Percentiles rank a stretch among this genome's conserved stretches.
Evolutionary conservation across 192 early-diverging fungal genomes (phyloP).

Genomic region (Phlyctochytrium planicorne): DNA sequence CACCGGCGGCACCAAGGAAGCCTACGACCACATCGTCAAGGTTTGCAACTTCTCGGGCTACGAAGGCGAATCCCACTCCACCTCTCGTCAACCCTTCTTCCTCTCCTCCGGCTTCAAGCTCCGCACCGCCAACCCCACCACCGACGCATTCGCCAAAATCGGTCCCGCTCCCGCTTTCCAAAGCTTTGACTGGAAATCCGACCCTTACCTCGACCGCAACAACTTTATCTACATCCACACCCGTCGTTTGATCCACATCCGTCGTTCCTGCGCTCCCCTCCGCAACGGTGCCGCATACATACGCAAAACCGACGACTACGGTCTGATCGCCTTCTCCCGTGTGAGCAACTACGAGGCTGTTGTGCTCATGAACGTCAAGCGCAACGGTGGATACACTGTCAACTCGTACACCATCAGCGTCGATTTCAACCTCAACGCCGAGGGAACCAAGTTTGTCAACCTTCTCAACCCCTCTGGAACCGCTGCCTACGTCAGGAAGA

Average conservation of each 20-base stretch:
- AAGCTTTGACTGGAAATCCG: not conserved
- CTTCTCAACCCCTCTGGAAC: not conserved
- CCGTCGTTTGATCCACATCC: constrained; percentile 1
- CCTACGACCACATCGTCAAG: constrained; percentile 4
- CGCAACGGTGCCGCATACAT: constrained; percentile 1
- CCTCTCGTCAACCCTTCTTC: not conserved
- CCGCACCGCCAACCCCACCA: constrained; percentile 5
- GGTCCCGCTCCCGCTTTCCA: not conserved
- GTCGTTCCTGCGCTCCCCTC: not conserved
- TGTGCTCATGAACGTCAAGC: constrained; percentile 2
- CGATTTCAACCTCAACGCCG: not conserved
- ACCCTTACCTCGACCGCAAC: not conserved
- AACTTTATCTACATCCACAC: not conserved
- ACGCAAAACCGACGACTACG: not conserved
- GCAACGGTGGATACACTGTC: not conserved
- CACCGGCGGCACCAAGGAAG: not conserved
- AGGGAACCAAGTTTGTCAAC: not conserved
- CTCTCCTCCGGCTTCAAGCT: not conserved
- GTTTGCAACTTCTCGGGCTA: not conserved
- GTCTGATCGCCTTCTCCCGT: not conserved
- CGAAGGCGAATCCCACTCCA: not conserved
- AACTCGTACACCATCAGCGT: not conserved
- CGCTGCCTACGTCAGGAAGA: not conserved
- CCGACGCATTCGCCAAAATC: not conserved
- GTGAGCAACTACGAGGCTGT: not conserved